These are phyloP conservation scores for Epithemia pelagica DNA, from an alignment of 108 stramenopile species.

Conservation along the genomic window DNA sequence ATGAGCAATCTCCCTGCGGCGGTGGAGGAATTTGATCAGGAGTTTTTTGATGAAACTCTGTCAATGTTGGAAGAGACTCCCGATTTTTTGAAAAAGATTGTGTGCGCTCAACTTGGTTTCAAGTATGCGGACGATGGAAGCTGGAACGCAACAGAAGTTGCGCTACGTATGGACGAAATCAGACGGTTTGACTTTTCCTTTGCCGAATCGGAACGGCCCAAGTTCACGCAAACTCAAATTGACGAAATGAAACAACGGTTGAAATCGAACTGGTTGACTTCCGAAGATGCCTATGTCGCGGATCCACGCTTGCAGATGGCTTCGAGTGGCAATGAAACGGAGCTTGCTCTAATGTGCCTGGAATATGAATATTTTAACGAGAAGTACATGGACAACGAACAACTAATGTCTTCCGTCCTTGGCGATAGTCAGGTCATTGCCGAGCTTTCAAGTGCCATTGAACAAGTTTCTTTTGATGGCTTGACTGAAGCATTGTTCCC, in stretches of 20 bases:
- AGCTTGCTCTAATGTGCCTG: conserved; percentile 41
- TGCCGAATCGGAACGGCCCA: conserved; percentile 14
- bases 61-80: conserved; percentile 33
- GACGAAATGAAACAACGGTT: conserved; percentile 17
- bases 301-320: conserved; percentile 5
- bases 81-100: conserved; percentile 31
- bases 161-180: conserved; percentile 15
- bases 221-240: conserved; percentile 45
- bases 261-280: background rate
- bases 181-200: conserved; percentile 18
- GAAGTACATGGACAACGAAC: background rate
- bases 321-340: conserved; percentile 42
- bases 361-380: conserved; percentile 50
- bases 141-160: conserved; percentile 29
- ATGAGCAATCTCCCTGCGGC: background rate
- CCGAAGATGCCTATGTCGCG: background rate
- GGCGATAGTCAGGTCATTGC: conserved; percentile 16
- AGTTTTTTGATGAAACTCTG: conserved; percentile 30
- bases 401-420: conserved; percentile 12
- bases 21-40: background rate
- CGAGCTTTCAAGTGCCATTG: conserved; percentile 13
- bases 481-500: conserved; percentile 41
- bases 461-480: conserved; percentile 10
- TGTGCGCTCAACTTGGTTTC: conserved; percentile 31
- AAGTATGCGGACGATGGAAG: conserved; percentile 14